Evolutionary conservation across 2,329 filamentous ascomycete genomes (phyloP).

Genomic region (Colletotrichum euphorbiae): DNA sequence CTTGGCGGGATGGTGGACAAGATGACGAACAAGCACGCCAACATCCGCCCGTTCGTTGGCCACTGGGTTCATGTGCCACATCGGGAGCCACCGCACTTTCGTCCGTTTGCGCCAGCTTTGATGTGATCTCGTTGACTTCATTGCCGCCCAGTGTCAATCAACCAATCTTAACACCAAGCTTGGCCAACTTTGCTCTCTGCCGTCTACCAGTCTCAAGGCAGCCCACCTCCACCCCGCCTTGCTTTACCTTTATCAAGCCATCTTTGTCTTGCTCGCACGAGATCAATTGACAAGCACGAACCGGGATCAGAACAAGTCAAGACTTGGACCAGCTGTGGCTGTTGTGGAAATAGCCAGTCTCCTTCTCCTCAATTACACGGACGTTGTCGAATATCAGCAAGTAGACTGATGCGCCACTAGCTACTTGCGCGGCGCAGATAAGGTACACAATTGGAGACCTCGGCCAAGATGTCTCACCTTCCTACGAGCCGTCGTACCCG

Average conservation of each 20-base stretch:
- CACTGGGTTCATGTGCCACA: constrained; percentile 11
- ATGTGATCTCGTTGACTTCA: constrained; percentile 16
- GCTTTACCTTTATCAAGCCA: constrained; percentile 15
- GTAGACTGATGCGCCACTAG: not conserved
- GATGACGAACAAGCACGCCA: constrained; percentile 31
- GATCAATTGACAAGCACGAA: not conserved
- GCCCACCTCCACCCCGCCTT: constrained; percentile 5
- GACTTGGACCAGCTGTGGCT: constrained; percentile 4
- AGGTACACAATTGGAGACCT: constrained; percentile 3
- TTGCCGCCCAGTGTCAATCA: not conserved
- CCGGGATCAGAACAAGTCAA: not conserved
- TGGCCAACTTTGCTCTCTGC: not conserved
- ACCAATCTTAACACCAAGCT: not conserved
- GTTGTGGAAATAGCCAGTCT: constrained; percentile 3
- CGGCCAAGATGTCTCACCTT: constrained; percentile 21
- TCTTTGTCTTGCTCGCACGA: not conserved
- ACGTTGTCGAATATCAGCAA: not conserved
- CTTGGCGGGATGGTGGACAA: constrained; percentile 31
- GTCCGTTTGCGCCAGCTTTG: constrained; percentile 30
- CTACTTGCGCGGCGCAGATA: not conserved
- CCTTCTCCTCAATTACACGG: not conserved
- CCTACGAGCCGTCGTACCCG: constrained; percentile 24
- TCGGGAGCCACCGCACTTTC: constrained; percentile 13
- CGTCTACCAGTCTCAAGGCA: not conserved
- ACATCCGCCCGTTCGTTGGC: constrained; percentile 19